These are phyloP conservation scores for Quercus robur DNA, from an alignment of 306 rosid species.

Conservation along the genomic window DNA sequence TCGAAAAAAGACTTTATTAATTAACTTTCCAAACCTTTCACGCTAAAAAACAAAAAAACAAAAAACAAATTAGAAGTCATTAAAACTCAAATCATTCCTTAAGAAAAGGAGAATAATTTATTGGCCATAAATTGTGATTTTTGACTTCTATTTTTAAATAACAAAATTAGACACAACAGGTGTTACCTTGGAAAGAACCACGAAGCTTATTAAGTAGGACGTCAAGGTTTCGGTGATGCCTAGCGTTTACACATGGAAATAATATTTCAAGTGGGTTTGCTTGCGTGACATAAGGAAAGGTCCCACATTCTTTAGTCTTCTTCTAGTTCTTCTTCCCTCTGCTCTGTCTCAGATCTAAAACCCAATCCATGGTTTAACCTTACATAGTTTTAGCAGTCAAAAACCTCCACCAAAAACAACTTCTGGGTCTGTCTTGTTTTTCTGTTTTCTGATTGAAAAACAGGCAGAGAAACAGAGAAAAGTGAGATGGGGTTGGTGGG, in stretches of 20 bases:
- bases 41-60: no score
- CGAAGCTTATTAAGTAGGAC: not conserved
- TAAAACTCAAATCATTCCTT: no score
- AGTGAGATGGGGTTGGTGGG: constrained; percentile 49
- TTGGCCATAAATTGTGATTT: no score
- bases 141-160: no score
- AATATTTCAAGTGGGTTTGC: constrained; percentile 25
- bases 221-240: not conserved
- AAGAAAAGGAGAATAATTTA: no score
- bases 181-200: not conserved
- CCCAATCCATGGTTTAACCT: constrained; percentile 23
- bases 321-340: constrained; percentile 16
- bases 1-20: no score
- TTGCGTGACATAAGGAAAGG: constrained; percentile 29
- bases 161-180: not conserved
- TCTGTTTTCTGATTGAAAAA: not conserved
- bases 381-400: constrained; percentile 22
- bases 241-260: not conserved
- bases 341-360: constrained; percentile 48
- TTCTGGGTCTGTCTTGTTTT: constrained; percentile 15
- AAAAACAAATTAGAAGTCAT: no score
- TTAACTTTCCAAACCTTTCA: no score
- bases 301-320: constrained; percentile 26
- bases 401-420: not conserved
- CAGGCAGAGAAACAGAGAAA: not conserved